Base-by-base conservation (phyloP, 2,329 filamentous ascomycete genomes). In the Ophiognomonia clavigignenti-juglandacearum region DNA sequence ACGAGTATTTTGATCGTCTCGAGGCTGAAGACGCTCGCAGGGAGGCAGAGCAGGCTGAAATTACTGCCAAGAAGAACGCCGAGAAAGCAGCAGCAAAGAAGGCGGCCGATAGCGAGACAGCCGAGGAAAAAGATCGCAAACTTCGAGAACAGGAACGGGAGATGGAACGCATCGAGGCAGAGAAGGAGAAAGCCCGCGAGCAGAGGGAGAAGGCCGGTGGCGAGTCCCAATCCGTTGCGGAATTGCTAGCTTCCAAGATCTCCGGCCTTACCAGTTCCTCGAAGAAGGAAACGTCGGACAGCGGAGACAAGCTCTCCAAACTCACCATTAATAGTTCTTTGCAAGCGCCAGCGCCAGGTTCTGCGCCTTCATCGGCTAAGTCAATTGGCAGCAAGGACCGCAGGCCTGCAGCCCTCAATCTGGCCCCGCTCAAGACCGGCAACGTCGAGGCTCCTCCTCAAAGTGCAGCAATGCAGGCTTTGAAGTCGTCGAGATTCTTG, bases 401-500 rank as follows among this genome's bases (percentile, higher is more conserved):
- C 20, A 96, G 96, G 76, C 92, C 93, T 41, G 83, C 86, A 50
- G 85, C 88, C 37, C 83, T 98, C 55, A 96, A 96, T 69, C 77
- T 97, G 53, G 81, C 90, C 47, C 78, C 78, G n/a, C 69, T 85
- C 47, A 95, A 86, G 53, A 89, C 83, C 57, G 95, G 91, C 70
- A 74, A 86, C 31, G 81, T 96, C 20, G 92, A 98, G 71, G 86
- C 92, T 44, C 83, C 89, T 44, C 91, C 96, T 68, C 92, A 92
- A 14, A 97, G 89, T 54, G 89, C 93, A 50, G 92, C 91, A 52
- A 85, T 98, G 64, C 91, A 95, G 67, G 87, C 92, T 8, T 78
- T 98, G 53, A 92, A 93, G 71, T 92, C 90, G 16, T 88, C 93
- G 47, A 86, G 91, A 42, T 92, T 95, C 73, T 74, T 98, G 47